phyloP scores from a whole-genome alignment of 768 basidiomycete genomes.

The Candolleomyces eurysporus region DNA sequence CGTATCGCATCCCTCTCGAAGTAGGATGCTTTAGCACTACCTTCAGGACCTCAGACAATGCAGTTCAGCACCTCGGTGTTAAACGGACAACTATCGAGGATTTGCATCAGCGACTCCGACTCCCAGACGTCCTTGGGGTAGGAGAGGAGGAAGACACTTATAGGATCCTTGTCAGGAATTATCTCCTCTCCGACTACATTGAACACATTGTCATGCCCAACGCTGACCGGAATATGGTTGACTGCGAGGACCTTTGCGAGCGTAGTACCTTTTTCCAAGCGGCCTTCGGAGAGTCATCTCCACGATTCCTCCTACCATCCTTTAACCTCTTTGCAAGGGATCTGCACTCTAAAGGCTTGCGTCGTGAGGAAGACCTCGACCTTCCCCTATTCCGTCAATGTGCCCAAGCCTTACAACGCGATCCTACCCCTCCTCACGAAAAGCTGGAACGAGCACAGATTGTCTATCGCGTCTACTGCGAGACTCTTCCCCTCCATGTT shows the following conservation, averaged over 20 bases:
- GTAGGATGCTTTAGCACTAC: conserved; percentile 5
- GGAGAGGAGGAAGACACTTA: conserved; percentile 12
- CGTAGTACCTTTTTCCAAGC: background rate
- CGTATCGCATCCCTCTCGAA: background rate
- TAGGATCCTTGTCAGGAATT: conserved; percentile 2
- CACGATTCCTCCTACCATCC: background rate
- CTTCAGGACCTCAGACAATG: background rate
- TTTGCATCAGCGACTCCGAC: background rate
- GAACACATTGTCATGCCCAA: conserved; percentile 26
- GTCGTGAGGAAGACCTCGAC: background rate
- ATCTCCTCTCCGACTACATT: conserved; percentile 17
- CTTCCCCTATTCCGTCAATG: background rate
- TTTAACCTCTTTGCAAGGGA: background rate
- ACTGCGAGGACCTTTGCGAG: background rate
- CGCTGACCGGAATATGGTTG: conserved; percentile 12
- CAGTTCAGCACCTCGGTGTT: background rate
- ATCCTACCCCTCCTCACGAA: background rate
- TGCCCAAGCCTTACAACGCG: background rate
- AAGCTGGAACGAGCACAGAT: background rate
- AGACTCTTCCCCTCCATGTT: conserved; percentile 1
- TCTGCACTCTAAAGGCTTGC: background rate
- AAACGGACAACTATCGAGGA: background rate
- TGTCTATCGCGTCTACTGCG: background rate
- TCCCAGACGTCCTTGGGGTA: conserved; percentile 12
- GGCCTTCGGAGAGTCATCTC: conserved; percentile 13